Evolutionary conservation across 2,329 filamentous ascomycete genomes (phyloP), one percentile per base, ranked within the genome.

Genomic region (Colletotrichum cereale): DNA sequence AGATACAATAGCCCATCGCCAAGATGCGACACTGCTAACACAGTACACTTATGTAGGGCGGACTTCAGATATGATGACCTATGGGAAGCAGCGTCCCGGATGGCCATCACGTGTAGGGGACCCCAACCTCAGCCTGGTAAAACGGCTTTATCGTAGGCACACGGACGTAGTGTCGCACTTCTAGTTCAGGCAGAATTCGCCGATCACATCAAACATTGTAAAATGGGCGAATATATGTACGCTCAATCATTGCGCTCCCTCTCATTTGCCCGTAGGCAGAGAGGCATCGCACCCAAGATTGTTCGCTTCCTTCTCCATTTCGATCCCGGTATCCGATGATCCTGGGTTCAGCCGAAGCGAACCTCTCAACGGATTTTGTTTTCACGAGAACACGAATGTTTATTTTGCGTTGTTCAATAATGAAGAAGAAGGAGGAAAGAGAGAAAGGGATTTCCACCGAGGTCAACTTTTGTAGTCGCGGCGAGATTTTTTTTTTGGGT

Each of bases 181-280:
- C 8, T 26, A 42, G 26, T 48, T 34, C 47, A 3, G 2, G 2
- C 1, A 14, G 1, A 36, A 36, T 44, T 7, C n/a, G 42, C 7
- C n/a, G 7, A 11, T 47, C 44, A 47, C 10, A 31, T 42, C 24
- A 26, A 62, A 42, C 14, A n/a, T 52, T 16, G n/a, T 24, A 48
- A 7, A 1, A 31, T 42, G 40, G 66, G 53, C 58, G 63, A 60
- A 57, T 73, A 55, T 64, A 86, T 87, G 86, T 87, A 83, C 85
- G 86, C 77, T 87, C 86, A 87, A 87, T 87, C 86, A 87, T 87
- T 87, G 86, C 86, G 86, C 84, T 87, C 86, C 86, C 85, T 81
- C 84, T 82, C 86, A 87, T 80, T 65, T 78, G 78, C 81, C 78
- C 76, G 71, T 78, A 76, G 78, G 80, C 78, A 81, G 84, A 81